Base-by-base conservation (phyloP, 208 protist species). In the Borovskyia barvae region DNA sequence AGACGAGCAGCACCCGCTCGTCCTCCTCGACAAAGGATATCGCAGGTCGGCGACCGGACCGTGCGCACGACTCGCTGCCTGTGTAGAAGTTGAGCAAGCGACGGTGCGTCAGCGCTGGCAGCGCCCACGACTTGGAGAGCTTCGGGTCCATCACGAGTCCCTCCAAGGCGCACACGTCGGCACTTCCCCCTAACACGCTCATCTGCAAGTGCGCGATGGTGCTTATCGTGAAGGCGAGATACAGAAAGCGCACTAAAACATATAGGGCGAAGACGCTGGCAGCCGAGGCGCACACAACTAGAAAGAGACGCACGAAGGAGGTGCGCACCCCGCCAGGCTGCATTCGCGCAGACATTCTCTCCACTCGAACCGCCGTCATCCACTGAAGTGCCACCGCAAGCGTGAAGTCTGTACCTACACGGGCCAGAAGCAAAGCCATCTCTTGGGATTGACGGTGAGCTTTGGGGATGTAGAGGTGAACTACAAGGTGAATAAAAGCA, bases 371-470 rank as follows among this genome's bases (percentile, higher is more conserved):
- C 25, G 52, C 52, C 35, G 47, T 35, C n/a, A 24, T 26, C 22
- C 43, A 12, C 3, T 47, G 22, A 17, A 11, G 45, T 17, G 20
- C 15, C 0, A 12, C 45, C 12, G 42, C 14, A 5, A 57, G 19
- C 25, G 26, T 24, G 17, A 37, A 30, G 33, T 80, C 73, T 2
- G 65, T 5, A 6, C 6, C 19, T 3, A 70, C 19, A 6, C 69
- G 68, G 0, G 46, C 53, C 17, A 82, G 19, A 0, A 53, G 22
- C 14, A 81, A 32, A 26, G 78, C 45, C 15, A 87, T 50, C 57
- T 87, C 80, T 55, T 83, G 61, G 32, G 80, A 83, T 47, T 80
- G 80, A 8, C 55, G 57, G 26, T 83, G 72, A 30, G 52, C 26
- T 12, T 25, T 19, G 1, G 71, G 62, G 39, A 83, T 73, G 0